Conservation (phyloP, 306 rosid species). For the Lupinus albus region DNA sequence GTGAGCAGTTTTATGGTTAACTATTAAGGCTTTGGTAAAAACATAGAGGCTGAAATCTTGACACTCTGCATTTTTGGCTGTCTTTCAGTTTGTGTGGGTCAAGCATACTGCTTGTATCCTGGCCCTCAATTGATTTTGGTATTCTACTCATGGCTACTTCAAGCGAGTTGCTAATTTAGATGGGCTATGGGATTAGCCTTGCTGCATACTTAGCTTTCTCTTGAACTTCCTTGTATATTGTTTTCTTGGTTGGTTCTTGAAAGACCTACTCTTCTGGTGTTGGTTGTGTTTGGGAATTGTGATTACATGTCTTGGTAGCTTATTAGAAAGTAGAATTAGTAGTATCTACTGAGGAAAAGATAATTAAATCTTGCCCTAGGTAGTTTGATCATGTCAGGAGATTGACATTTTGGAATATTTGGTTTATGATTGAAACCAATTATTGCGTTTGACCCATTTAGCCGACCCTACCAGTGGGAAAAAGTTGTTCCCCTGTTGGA, state of each 20-base stretch:
- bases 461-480: not conserved
- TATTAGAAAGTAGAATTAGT: not conserved
- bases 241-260: constrained; percentile 3
- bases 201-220: constrained; percentile 4
- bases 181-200: constrained; percentile 13
- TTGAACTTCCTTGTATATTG: not conserved
- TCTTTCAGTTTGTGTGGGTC: constrained; percentile 30
- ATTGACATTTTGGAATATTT: not conserved
- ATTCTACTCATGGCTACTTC: constrained; percentile 20
- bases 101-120: constrained; percentile 30
- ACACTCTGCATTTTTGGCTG: constrained; percentile 3
- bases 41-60: constrained; percentile 20
- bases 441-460: not conserved
- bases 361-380: not conserved
- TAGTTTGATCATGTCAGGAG: not conserved
- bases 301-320: constrained; percentile 24
- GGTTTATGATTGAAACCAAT: not conserved
- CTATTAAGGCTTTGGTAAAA: not conserved
- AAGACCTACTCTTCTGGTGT: not conserved
- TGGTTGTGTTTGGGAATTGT: not conserved
- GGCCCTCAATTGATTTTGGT: constrained; percentile 19
- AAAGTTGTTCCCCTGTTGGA: not conserved
- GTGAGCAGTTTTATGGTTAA: too few species aligned
- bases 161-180: constrained; percentile 18
- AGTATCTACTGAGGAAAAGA: not conserved